A percentile compares a stretch with the other conserved stretches of the same genome.
phyloP scores from a whole-genome alignment of 179 eudicot genomes.

The Actinidia arguta region DNA sequence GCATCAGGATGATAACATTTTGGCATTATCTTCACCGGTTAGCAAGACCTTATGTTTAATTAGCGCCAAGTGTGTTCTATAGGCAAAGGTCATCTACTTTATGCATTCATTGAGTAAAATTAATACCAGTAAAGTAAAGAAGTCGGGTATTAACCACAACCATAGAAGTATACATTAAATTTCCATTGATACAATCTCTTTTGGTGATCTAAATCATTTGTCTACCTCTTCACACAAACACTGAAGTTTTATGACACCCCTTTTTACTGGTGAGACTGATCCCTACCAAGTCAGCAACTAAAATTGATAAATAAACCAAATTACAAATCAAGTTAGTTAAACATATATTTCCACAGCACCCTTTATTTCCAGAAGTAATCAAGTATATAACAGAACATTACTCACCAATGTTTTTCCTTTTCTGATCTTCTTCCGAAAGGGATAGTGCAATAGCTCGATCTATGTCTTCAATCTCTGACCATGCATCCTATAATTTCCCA shows the following conservation, averaged over 20 bases:
- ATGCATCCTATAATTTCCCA: constrained; percentile 35
- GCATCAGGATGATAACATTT: no score
- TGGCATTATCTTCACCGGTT: no score
- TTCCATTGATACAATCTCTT: background rate
- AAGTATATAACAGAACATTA: constrained; percentile 15
- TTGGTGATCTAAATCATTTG: background rate
- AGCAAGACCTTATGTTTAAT: background rate
- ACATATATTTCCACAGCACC: background rate
- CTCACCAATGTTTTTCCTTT: constrained; percentile 58
- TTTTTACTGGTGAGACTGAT: background rate
- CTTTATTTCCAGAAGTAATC: background rate
- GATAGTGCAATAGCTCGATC: constrained; percentile 88
- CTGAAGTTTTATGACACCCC: background rate
- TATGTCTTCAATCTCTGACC: constrained; percentile 68
- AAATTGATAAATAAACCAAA: background rate
- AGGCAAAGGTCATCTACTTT: background rate
- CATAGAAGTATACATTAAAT: background rate
- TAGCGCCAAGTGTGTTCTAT: background rate
- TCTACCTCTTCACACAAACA: background rate
- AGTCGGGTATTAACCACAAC: background rate
- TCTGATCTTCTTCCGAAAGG: constrained; percentile 75
- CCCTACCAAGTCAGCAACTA: constrained; percentile 2
- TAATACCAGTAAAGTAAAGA: constrained; percentile 7
- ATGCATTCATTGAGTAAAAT: background rate
- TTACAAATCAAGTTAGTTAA: background rate